Evolutionary conservation across 2,329 filamentous ascomycete species (phyloP).

Genomic region (Mariannaea sp.): DNA sequence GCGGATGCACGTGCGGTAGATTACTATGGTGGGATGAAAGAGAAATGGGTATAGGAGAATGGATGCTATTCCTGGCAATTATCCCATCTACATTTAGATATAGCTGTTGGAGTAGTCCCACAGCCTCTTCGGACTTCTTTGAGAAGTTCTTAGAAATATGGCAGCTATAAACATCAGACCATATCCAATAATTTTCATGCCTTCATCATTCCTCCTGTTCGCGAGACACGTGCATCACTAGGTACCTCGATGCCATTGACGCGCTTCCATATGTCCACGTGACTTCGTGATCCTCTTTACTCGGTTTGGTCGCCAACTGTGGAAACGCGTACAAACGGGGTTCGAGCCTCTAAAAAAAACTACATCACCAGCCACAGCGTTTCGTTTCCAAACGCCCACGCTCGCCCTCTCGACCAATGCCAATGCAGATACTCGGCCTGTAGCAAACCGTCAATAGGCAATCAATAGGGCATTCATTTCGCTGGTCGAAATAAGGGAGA

Average conservation of each 20-base stretch:
- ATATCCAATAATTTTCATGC: no score
- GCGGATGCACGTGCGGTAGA: conserved; percentile 34
- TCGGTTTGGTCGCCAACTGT: conserved; percentile 21
- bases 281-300: conserved; percentile 33
- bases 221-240: no score
- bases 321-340: conserved; percentile 25
- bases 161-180: no score
- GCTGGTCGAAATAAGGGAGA: conserved; percentile 1
- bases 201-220: no score
- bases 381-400: conserved; percentile 14
- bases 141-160: no score
- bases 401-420: conserved; percentile 7
- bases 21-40: background rate
- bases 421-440: conserved; percentile 4
- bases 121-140: background rate
- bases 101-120: no score
- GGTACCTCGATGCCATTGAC: no score
- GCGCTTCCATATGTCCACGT: conserved; percentile 26
- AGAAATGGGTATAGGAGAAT: background rate
- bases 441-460: background rate
- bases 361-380: conserved; percentile 17
- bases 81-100: no score
- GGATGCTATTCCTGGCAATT: background rate
- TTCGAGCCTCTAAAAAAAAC: conserved; percentile 20
- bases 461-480: background rate